Base-by-base conservation (phyloP, 2,329 filamentous ascomycete genomes). In the Arthrobotrys megalospora region DNA sequence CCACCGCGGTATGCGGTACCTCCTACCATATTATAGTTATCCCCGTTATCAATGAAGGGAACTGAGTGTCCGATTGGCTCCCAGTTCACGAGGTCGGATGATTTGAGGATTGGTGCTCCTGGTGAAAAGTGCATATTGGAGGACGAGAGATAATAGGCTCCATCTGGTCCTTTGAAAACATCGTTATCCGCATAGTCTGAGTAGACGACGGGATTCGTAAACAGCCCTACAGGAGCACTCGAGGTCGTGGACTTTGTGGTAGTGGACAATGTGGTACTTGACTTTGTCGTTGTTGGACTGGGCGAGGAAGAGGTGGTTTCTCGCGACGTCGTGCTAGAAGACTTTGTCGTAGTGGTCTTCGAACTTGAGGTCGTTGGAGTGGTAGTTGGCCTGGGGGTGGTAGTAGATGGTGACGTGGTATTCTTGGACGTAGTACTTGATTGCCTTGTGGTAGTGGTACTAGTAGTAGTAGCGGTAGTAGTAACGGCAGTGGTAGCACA, bases 51-150 rank as follows among this genome's bases (percentile, higher is more conserved):
- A 32, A 70, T 62, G 28, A 70, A 70, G 6, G 55, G 66, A 32
- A 63, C 66, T 5, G 66, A 70, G 50, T 70, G 66, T 14, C 66
- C 66, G 16, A 63, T 21, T 7, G 66, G 55, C n/a, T 87, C 85
- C 87, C 86, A 88, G 79, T 87, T 88, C 36, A 87, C 85, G 0
- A 90, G 85, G 80, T 90, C 88, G 64, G 86, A 86, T 0, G 88
- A 89, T 28, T 85, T 85, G 0, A 90, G 83, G 2, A 90, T 84
- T 0, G 89, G 88, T 0, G 88, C 88, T 10, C 88, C 88, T 0
- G 88, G 86, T 8, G 86, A 88, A 81, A 87, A 89, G 64, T 88
- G 87, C 80, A 89, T 88, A 10, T 85, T 89, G 1, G 88, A 89
- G 0, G 88, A 86, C 0, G 87, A 88, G 80, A 87, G 87, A 82